Evolutionary conservation across 208 protist genomes (phyloP), one percentile per base, ranked within the genome.

Genomic region (Trypanosoma platydactyli): DNA sequence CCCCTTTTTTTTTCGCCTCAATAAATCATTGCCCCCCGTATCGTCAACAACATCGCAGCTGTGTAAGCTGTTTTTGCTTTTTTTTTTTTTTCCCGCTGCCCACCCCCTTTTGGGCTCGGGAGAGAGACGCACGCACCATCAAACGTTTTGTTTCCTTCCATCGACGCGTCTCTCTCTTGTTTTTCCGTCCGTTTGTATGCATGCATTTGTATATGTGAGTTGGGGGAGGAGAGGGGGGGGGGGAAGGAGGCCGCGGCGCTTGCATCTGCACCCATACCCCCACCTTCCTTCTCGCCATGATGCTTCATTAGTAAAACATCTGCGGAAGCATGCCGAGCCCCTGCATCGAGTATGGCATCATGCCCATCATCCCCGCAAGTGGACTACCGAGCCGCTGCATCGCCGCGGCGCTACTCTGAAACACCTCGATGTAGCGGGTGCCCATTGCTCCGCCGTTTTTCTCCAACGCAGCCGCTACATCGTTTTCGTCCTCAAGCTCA

Each of bases 371-470:
- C n/a, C 63, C 63, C 18, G 52, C 40, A 27, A 53, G 44, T 44
- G 68, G 59, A 27, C 29, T 62, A 1, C 68, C 68, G 1, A 73
- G 44, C 27, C 68, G 57, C 45, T 73, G 68, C 68, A 73, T 73
- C 22, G 68, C 68, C 25, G 68, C 59, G 7, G 60, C 56, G 56
- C 68, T 73, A 49, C 61, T 77, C 22, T 50, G 42, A 64, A 79
- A 82, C 15, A 85, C 71, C 64, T 80, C 80, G 65, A 80, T 82
- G 59, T 82, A 86, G 22, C 73, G 73, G 29, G 18, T 62, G 24
- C 74, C 73, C 71, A 86, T 71, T n/a, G 51, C 46, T 24, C 30
- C 41, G 33, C 75, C 58, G 55, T 76, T 71, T n/a, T 56, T 64
- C 5, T 61, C 42, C 18, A 84, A 45, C 1, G 81, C 77, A 2